Conservation (phyloP, 352 stramenopile genomes). For the Aphanomyces invadans region DNA sequence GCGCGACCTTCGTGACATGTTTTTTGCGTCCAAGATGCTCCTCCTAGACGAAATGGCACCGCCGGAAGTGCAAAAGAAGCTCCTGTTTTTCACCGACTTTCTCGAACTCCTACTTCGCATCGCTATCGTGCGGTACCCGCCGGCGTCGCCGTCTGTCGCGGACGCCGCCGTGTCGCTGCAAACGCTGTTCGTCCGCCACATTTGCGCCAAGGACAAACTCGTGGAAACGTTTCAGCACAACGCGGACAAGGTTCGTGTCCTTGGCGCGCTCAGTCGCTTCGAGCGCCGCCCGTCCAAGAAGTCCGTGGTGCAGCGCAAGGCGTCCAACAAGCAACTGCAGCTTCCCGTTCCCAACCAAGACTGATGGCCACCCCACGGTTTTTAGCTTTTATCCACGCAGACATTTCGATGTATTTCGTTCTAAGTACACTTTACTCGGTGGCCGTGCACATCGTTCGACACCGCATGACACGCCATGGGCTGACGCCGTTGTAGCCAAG, state of each 20-base stretch:
- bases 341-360: neutral
- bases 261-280: neutral
- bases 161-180: conserved; percentile 51
- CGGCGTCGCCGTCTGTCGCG: conserved; percentile 29
- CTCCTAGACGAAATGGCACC: conserved; percentile 72
- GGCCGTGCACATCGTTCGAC: too few species aligned
- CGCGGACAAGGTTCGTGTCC: conserved; percentile 44
- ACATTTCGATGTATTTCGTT: too few species aligned
- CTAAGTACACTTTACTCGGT: too few species aligned
- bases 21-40: conserved; percentile 60
- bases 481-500: too few species aligned
- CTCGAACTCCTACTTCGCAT: conserved; percentile 68
- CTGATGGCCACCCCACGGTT: too few species aligned
- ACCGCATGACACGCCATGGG: too few species aligned
- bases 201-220: conserved; percentile 55
- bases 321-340: neutral
- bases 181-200: conserved; percentile 54
- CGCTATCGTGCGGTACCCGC: conserved; percentile 50
- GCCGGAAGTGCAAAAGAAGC: conserved; percentile 43
- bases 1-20: conserved; percentile 60
- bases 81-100: conserved; percentile 66
- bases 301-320: neutral
- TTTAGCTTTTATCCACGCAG: too few species aligned
- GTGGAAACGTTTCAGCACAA: conserved; percentile 49
- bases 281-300: neutral